A percentile compares a stretch with the other conserved stretches of the same genome.
Conservation (phyloP, 345 rosid species). For the Heritiera fomes region DNA sequence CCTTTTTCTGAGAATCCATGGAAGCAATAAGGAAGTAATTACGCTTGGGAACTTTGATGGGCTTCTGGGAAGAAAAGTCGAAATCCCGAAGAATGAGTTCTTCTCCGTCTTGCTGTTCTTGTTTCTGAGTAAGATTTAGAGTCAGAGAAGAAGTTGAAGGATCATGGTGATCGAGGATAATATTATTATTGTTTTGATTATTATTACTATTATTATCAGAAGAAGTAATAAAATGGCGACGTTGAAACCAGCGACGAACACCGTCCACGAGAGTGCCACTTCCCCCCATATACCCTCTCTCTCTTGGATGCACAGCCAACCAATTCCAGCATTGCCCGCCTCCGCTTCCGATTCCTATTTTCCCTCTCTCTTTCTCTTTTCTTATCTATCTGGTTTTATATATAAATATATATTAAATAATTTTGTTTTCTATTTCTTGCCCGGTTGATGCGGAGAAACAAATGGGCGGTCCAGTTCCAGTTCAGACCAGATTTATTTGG, state of each 20-base stretch:
- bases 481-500: too few relatives aligned
- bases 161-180: neutral
- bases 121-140: neutral
- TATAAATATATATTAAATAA: too few relatives aligned
- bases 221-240: slow-evolving; percentile 42
- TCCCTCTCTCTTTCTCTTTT: slow-evolving; percentile 11
- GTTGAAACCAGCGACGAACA: slow-evolving; percentile 90
- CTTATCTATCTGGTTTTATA: neutral
- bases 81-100: slow-evolving; percentile 44
- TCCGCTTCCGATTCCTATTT: neutral
- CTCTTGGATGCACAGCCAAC: slow-evolving; percentile 29
- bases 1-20: slow-evolving; percentile 85
- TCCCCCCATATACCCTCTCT: slow-evolving; percentile 53
- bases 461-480: neutral
- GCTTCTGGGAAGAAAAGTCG: slow-evolving; percentile 47
- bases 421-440: neutral
- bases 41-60: slow-evolving; percentile 62
- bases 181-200: neutral
- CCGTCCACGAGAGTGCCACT: slow-evolving; percentile 73
- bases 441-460: neutral
- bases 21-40: slow-evolving; percentile 27
- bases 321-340: slow-evolving; percentile 37
- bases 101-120: neutral
- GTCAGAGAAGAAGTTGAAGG: slow-evolving; percentile 13
- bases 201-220: slow-evolving; percentile 23